Evolutionary conservation across 495 filamentous ascomycete species (phyloP), one percentile per base, ranked within the genome.

Genomic region (Apodospora peruviana): DNA sequence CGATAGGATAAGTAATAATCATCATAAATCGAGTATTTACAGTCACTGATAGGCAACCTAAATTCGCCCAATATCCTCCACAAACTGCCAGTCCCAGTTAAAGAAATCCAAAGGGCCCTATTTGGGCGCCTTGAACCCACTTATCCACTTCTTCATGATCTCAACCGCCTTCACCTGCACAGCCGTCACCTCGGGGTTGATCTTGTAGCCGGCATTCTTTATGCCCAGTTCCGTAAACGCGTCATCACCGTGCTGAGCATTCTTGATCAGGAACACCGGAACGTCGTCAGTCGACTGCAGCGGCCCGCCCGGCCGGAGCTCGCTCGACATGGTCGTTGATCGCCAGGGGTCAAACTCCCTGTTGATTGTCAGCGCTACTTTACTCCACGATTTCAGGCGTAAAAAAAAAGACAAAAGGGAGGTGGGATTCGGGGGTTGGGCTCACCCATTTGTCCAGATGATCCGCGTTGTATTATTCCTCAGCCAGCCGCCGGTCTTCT

Each of bases 301-400:
- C 24, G 77, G 76, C 0, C 81, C 82, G 9, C 74, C 76, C 1
- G 80, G 79, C 4, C 80, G 68, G 47, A 74, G 69, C 29, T 68
- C 65, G 5, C 78, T 77, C 0, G 72, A 75, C 18, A 84, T 73
- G 25, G 69, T 68, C 2, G 77, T 70, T 4, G 73, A 67, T 29
- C 71, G 60, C 82, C 81, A 85, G 19, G 81, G 82, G 54, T 84
- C 82, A 40, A 66, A 81, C 62, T 82, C 69, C 2, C 72, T 73
- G n/a, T n/a, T n/a, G n/a, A n/a, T n/a, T n/a, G n/a, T n/a, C n/a
- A 43, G 4, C 14, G 25, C 3, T 4, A n/a, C 9, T 45, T 4
- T n/a, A 10, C 8, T 9, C 17, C 16, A 2, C 8, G n/a, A 34
- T 3, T 12, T 12, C 27, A 32, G 12, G 27, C 27, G 12, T 32